Conservation (phyloP, 1,284 basidiomycete genomes). For the Apiotrichum mycotoxinovorans region DNA sequence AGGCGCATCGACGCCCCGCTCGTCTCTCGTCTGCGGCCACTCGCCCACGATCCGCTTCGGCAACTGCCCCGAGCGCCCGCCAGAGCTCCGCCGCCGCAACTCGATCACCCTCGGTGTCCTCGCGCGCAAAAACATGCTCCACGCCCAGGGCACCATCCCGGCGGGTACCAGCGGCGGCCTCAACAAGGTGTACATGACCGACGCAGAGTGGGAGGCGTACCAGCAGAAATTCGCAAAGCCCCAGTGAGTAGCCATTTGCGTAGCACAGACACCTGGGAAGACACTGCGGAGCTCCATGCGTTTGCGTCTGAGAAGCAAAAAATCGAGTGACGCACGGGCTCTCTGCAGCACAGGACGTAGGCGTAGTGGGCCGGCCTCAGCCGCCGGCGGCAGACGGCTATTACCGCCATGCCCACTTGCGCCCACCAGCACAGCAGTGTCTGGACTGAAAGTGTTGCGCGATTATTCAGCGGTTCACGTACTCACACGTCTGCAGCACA, state of each 20-base stretch:
- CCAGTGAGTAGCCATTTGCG: constrained; percentile 26
- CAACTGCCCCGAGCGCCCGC: constrained; percentile 24
- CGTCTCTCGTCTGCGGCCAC: constrained; percentile 1
- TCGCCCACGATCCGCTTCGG: constrained; percentile 21
- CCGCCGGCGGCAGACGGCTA: too few relatives aligned
- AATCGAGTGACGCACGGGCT: too few relatives aligned
- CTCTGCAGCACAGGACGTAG: too few relatives aligned
- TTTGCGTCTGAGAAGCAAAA: too few relatives aligned
- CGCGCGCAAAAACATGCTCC: constrained; percentile 39
- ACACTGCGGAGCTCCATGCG: too few relatives aligned
- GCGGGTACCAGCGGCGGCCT: constrained; percentile 4
- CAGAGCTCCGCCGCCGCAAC: constrained; percentile 41
- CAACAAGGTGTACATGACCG: constrained; percentile 39
- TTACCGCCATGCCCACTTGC: neutral
- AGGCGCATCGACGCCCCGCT: constrained; percentile 8
- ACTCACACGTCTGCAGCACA: constrained; percentile 6
- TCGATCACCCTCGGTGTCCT: constrained; percentile 47
- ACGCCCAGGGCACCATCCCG: constrained; percentile 27
- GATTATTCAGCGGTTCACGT: too few relatives aligned
- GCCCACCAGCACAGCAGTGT: too few relatives aligned
- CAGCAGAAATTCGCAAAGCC: constrained; percentile 31
- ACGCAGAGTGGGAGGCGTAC: constrained; percentile 47
- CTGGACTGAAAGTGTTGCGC: too few relatives aligned
- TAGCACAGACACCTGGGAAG: too few relatives aligned
- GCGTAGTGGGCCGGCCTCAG: too few relatives aligned